phyloP scores from a whole-genome alignment of 2,329 filamentous ascomycete genomes.

The Chaetomiaceae sp. region DNA sequence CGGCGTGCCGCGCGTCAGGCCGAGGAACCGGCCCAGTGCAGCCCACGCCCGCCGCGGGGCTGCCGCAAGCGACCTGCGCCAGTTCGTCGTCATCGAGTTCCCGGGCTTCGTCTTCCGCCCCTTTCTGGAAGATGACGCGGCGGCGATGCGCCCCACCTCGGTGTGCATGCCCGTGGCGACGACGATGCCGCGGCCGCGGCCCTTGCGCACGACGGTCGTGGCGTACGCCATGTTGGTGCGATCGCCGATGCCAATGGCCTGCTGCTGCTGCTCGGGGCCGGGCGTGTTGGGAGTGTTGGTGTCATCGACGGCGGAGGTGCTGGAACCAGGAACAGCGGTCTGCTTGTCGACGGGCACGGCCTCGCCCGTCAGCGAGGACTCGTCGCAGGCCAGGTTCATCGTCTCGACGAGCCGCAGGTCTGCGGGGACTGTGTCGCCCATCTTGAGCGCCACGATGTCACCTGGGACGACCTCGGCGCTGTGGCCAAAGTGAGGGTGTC shows the following conservation, averaged over 20 bases:
- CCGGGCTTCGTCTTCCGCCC: conserved; percentile 42
- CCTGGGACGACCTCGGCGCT: conserved; percentile 66
- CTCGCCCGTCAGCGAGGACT: conserved; percentile 71
- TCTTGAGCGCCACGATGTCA: conserved; percentile 61
- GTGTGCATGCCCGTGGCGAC: conserved; percentile 61
- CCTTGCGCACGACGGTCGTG: conserved; percentile 62
- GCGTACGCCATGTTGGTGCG: conserved; percentile 39
- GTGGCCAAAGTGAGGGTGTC: too few relatives aligned
- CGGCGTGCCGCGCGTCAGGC: conserved; percentile 65
- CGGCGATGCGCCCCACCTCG: conserved; percentile 50
- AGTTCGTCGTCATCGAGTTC: conserved; percentile 38
- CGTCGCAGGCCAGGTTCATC: conserved; percentile 76
- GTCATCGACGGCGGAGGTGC: too few relatives aligned
- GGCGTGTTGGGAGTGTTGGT: too few relatives aligned
- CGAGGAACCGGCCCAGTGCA: conserved; percentile 44
- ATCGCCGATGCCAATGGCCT: conserved; percentile 34
- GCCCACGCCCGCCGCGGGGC: conserved; percentile 36
- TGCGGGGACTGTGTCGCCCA: conserved; percentile 68
- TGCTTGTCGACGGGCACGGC: conserved; percentile 66
- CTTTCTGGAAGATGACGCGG: conserved; percentile 49
- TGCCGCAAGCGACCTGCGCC: conserved; percentile 34
- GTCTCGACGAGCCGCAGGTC: conserved; percentile 64
- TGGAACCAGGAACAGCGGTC: too few relatives aligned
- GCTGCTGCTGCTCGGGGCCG: too few relatives aligned
- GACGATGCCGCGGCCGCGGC: conserved; percentile 70